These are phyloP conservation scores for Protomyces lactucae-debilis DNA, from an alignment of 1,139 yeast species.

Conservation along the genomic window DNA sequence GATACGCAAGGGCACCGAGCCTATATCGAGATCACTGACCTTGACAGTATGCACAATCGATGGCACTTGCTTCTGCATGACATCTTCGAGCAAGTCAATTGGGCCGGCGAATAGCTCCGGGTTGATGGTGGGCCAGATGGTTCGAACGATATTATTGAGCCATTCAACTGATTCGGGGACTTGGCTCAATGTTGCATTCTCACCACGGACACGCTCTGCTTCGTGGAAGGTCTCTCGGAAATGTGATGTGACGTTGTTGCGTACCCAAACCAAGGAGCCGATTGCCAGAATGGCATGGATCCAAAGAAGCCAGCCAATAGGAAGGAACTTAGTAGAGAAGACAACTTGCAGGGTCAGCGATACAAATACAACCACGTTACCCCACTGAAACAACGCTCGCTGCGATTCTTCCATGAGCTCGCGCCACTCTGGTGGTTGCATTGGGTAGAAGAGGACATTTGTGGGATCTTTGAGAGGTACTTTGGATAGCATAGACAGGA, in stretches of 20 bases:
- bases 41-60: conserved; percentile 26
- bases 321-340: conserved; percentile 2
- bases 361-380: conserved; percentile 1
- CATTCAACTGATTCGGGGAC: conserved; percentile 29
- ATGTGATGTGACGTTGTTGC: not conserved
- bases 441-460: conserved; percentile 26
- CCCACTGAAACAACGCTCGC: conserved; percentile 12
- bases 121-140: conserved; percentile 26
- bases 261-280: conserved; percentile 2
- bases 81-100: conserved; percentile 27
- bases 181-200: conserved; percentile 15
- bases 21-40: conserved; percentile 25
- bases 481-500: conserved; percentile 10
- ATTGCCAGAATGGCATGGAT: not conserved
- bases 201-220: conserved; percentile 27
- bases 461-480: conserved; percentile 27
- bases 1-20: conserved; percentile 24
- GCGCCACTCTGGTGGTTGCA: conserved; percentile 22
- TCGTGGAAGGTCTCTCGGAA: conserved; percentile 5
- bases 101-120: conserved; percentile 27
- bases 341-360: conserved; percentile 12
- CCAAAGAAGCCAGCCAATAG: conserved; percentile 16
- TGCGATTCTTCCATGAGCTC: conserved; percentile 16
- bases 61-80: conserved; percentile 29
- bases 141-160: conserved; percentile 26